Base-by-base conservation (phyloP, 306 rosid species). In the Cicer judaicum region DNA sequence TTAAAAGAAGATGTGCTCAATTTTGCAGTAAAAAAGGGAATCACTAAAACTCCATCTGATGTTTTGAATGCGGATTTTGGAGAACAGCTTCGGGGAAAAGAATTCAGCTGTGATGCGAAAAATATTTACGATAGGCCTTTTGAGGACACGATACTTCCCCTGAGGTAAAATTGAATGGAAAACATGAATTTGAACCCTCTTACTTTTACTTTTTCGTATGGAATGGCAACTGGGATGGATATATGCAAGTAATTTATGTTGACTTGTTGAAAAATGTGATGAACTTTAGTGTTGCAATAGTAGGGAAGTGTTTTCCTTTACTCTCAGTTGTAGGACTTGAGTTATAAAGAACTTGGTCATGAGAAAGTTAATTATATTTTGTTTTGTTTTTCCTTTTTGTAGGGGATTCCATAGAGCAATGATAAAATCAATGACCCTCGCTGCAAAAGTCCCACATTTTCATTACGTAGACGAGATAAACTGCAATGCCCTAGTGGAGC, bases 401-500 rank as follows among this genome's bases (percentile, higher is more conserved):
- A 94, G 97, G 88, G 99, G 99, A 59, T 94, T 80, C 73, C 99
- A 87, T 79, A 92, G 95, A 67, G 85, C 86, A 70, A 94, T 90
- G 97, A 89, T 92, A 41, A 87, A 85, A 72, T 86, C 99, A 63
- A 92, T 94, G 99, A 78, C 92, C 71, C 55, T 87, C 73, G 91
- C 99, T 70, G 96, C 96, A 61, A 87, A 87, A 85, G 97, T 94
- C 78, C 99, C 93, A 39, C 97, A 94, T 82, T 94, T 94, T 75
- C 91, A 94, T 77, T 94, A 83, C 64, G 97, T 90, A 69, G 99
- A 94, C 38, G 99, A 90, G 81, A 90, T 94, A 70, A 87, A 81
- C 44, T 94, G 99, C 34, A 73, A 92, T 77, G 90, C 89, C 47
- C 85, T 94, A 21, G 85, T 81, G 80, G 77, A 92, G 78, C 92